Base-by-base conservation (phyloP, 2,329 filamentous ascomycete genomes). In the Kalaharituber pfeilii region DNA sequence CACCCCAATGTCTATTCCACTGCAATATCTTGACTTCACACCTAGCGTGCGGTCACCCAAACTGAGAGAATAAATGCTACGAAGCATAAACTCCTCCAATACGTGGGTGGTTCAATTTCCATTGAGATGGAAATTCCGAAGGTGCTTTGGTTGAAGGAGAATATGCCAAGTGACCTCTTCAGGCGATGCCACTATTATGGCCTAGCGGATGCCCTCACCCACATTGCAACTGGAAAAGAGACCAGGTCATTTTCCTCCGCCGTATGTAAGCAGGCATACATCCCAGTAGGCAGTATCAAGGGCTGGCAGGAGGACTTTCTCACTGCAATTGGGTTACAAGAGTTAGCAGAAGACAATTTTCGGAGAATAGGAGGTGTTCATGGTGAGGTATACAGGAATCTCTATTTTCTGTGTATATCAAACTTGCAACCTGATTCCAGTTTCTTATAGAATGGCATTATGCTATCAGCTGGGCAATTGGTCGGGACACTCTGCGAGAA, bases 101-200 rank as follows among this genome's bases (percentile, higher is more conserved):
- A 98, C 66, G 91, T 98, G 18, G 91, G 91, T 62, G 91, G 91
- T 59, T 89, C 84, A 67, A 98, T 98, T 91, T 94, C 86, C 67
- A 89, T 95, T 61, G 91, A 98, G 73, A 98, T 98, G 91, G 91
- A 98, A 69, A 93, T 98, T 54, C 91, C 91, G 60, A 98, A 98
- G 72, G 86, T 95, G 1, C 75, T 96, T 55, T 98, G 91, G 91
- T 76, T 98, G 66, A 96, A 96, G 76, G 94, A 94, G 70, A 79
- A 96, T 71, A 96, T 98, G 91, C 84, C 91, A 2, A 76, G 83
- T 53, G 85, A 94, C 64, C 74, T 91, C 15, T 98, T 96, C 65
- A 81, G 82, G 54, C 80, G 82, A 58, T 95, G 88, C 79, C 95
- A 94, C 69, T 98, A 98, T 67, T 98, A 94, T 69, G 91, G 98